A percentile compares a stretch with the other conserved stretches of the same genome.
phyloP scores from a whole-genome alignment of 495 filamentous ascomycete genomes.

The Staphylotrichum tortipilum region DNA sequence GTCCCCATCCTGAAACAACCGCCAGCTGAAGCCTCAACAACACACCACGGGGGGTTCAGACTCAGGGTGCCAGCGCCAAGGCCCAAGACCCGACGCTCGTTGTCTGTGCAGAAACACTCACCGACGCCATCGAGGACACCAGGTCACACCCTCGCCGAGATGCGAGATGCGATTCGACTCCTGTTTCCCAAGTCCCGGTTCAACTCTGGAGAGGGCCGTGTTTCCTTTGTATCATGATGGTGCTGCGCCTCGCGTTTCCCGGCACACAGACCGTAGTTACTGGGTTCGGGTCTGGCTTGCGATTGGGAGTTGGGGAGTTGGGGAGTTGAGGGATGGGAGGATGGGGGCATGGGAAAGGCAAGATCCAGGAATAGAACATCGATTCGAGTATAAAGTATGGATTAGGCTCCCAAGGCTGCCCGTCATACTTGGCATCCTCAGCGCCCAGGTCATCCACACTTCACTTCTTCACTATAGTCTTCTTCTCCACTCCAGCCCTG shows the following conservation, averaged over 20 bases:
- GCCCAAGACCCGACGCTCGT: not conserved
- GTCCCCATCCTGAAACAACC: not conserved
- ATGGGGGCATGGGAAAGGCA: too few relatives aligned
- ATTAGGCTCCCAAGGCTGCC: too few relatives aligned
- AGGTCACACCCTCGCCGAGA: not conserved
- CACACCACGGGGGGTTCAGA: not conserved
- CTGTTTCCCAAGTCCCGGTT: not conserved
- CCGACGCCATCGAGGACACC: too few relatives aligned
- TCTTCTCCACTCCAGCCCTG: not conserved
- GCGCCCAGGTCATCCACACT: not conserved
- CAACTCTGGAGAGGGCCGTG: not conserved
- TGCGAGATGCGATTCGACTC: slow-evolving; percentile 4
- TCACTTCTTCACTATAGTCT: not conserved
- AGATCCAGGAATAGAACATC: too few relatives aligned
- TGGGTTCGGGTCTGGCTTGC: not conserved
- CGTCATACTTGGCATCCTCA: slow-evolving; percentile 4
- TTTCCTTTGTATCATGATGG: slow-evolving; percentile 2
- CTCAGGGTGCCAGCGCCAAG: not conserved
- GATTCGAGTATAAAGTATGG: too few relatives aligned
- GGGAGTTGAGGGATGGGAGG: not conserved
- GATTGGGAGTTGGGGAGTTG: not conserved
- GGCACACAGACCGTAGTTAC: not conserved
- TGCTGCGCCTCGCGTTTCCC: slow-evolving; percentile 4
- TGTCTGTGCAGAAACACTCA: not conserved
- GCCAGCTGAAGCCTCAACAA: not conserved